Conservation (phyloP, 1,139 yeast genomes). For the Suhomyces bribrorum region DNA sequence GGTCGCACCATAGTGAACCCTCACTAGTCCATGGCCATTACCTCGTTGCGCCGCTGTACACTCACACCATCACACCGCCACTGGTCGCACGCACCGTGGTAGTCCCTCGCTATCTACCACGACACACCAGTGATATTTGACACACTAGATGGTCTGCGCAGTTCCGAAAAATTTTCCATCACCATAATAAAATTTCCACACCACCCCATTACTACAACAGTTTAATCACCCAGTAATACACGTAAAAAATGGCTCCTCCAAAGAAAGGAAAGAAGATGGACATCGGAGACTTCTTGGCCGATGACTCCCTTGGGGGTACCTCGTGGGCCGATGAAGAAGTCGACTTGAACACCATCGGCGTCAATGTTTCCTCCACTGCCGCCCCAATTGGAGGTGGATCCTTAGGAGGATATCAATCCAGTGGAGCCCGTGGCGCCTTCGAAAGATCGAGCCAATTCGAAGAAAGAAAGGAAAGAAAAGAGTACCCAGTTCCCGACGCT, state of each 20-base stretch:
- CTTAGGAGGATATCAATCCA: constrained; percentile 10
- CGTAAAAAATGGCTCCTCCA: constrained; percentile 32
- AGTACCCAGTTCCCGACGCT: constrained; percentile 82
- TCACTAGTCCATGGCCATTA: too few relatives aligned
- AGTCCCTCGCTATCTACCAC: neutral
- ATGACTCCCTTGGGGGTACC: constrained; percentile 46
- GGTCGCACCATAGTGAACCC: too few relatives aligned
- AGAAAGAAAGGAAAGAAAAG: constrained; percentile 51
- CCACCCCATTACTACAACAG: neutral
- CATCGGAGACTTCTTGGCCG: constrained; percentile 53
- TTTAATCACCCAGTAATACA: constrained; percentile 1
- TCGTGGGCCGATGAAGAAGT: constrained; percentile 34
- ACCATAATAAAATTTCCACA: constrained; percentile 1
- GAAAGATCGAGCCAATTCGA: constrained; percentile 13
- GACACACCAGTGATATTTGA: too few relatives aligned
- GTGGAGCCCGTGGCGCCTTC: constrained; percentile 9
- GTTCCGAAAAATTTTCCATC: constrained; percentile 6
- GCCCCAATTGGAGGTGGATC: constrained; percentile 17
- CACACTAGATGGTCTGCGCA: too few relatives aligned
- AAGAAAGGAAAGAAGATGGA: constrained; percentile 53
- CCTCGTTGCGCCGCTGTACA: too few relatives aligned
- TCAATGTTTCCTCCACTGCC: constrained; percentile 26
- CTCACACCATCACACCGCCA: too few relatives aligned
- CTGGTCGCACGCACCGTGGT: too few relatives aligned
- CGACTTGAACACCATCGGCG: constrained; percentile 28